Evolutionary conservation across 1,139 yeast species (phyloP).

Genomic region (Pichia sp.): DNA sequence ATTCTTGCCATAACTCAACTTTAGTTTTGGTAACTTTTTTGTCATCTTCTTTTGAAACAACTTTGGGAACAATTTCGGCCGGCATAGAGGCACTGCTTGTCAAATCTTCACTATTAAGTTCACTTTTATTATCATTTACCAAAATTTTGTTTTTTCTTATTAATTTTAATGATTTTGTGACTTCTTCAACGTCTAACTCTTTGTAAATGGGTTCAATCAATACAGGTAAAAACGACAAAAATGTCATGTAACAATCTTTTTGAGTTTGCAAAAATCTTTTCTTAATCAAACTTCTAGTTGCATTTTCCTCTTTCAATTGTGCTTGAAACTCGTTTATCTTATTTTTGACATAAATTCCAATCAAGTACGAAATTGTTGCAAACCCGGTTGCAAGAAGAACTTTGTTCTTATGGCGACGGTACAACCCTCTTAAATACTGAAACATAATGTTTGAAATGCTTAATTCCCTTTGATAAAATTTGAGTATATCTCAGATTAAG

Average conservation of each 20-base stretch:
- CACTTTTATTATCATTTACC: conserved; percentile 10
- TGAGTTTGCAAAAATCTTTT: conserved; percentile 85
- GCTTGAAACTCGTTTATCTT: conserved; percentile 63
- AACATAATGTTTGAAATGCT: conserved; percentile 33
- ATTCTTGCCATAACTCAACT: conserved; percentile 77
- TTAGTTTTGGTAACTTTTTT: conserved; percentile 40
- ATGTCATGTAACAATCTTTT: conserved; percentile 80
- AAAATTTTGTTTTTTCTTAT: conserved; percentile 7
- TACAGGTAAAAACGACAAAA: conserved; percentile 77
- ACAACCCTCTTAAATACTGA: conserved; percentile 44
- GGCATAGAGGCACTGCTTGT: conserved; percentile 16
- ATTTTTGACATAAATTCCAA: conserved; percentile 51
- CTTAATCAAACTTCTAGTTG: conserved; percentile 71
- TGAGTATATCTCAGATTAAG: neutral
- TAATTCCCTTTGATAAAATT: too few species aligned
- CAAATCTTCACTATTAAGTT: conserved; percentile 27
- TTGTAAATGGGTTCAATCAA: conserved; percentile 59
- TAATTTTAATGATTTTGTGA: conserved; percentile 56
- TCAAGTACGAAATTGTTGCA: conserved; percentile 51
- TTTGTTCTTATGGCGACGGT: conserved; percentile 58
- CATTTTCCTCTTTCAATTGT: conserved; percentile 63
- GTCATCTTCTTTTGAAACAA: neutral
- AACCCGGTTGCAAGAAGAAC: conserved; percentile 52
- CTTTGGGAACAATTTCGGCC: neutral
- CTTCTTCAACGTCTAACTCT: conserved; percentile 62